Evolutionary conservation across 2,329 filamentous ascomycete species (phyloP).

Genomic region (Cladosporium velox): DNA sequence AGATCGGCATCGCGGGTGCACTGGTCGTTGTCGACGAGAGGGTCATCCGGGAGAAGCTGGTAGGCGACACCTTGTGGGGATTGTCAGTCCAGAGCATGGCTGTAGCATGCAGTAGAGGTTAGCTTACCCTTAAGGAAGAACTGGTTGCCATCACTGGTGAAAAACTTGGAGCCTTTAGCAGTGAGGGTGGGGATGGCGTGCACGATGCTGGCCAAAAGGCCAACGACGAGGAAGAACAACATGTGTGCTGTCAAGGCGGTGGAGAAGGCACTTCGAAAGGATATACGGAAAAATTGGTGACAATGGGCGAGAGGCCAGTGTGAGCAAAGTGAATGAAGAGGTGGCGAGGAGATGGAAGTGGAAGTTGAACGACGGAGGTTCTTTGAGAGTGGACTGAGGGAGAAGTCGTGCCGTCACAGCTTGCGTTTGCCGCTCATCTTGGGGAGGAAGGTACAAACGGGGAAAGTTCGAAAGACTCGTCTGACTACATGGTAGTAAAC

Average conservation of each 20-base stretch:
- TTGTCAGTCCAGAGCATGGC: slow-evolving; percentile 39
- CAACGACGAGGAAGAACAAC: slow-evolving; percentile 7
- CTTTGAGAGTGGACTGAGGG: neutral
- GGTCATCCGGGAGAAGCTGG: slow-evolving; percentile 65
- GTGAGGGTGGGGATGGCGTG: slow-evolving; percentile 56
- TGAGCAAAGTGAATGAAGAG: neutral
- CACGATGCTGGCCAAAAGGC: slow-evolving; percentile 25
- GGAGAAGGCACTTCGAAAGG: neutral
- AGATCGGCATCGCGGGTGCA: slow-evolving; percentile 72
- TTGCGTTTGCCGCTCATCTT: neutral
- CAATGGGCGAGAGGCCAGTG: neutral
- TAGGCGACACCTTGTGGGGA: slow-evolving; percentile 45
- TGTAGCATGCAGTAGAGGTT: neutral
- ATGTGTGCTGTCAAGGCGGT: neutral
- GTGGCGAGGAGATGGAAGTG: neutral
- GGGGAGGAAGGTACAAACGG: neutral
- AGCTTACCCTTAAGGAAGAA: slow-evolving; percentile 77
- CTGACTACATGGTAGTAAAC: neutral
- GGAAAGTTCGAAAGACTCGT: neutral
- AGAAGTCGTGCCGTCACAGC: neutral
- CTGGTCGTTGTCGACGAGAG: slow-evolving; percentile 73
- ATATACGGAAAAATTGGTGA: neutral
- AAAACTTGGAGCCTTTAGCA: slow-evolving; percentile 79
- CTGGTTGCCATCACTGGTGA: slow-evolving; percentile 75
- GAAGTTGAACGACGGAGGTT: neutral